A percentile compares a stretch with the other conserved stretches of the same genome.
Evolutionary conservation across 306 rosid genomes (phyloP).

Genomic region (Ammopiptanthus mongolicus): DNA sequence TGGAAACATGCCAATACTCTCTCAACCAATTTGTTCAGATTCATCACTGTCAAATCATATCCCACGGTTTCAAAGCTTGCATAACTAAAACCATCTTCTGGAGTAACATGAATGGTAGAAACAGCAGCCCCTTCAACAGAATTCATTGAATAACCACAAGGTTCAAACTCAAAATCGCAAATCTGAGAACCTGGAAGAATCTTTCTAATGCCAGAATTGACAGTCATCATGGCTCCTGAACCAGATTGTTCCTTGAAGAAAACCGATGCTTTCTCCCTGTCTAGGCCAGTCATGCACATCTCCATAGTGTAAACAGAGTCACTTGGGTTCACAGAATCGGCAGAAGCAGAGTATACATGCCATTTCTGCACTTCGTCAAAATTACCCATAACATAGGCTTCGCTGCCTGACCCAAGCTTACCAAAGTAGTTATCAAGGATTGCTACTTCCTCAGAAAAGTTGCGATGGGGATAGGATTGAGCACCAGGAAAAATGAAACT

Average conservation of each 20-base stretch:
- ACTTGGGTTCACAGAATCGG: slow-evolving; percentile 3
- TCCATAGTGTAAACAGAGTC: slow-evolving; percentile 47
- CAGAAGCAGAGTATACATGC: slow-evolving; percentile 64
- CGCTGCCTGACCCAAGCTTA: slow-evolving; percentile 50
- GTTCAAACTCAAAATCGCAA: slow-evolving; percentile 64
- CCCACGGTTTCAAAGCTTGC: slow-evolving; percentile 72
- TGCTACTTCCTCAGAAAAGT: slow-evolving; percentile 54
- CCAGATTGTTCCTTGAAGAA: slow-evolving; percentile 42
- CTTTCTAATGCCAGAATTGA: slow-evolving; percentile 52
- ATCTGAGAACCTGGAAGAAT: slow-evolving; percentile 62
- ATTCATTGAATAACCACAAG: slow-evolving; percentile 71
- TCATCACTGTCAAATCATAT: slow-evolving; percentile 34
- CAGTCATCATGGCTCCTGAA: slow-evolving; percentile 52
- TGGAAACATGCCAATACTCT: slow-evolving; percentile 54
- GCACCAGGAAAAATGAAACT: slow-evolving; percentile 66
- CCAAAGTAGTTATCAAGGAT: slow-evolving; percentile 48
- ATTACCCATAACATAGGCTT: slow-evolving; percentile 54
- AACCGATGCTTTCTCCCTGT: slow-evolving; percentile 41
- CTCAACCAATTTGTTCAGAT: slow-evolving; percentile 30
- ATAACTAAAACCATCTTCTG: slow-evolving; percentile 60
- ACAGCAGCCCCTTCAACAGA: slow-evolving; percentile 56
- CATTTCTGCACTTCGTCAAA: slow-evolving; percentile 41
- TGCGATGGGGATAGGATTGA: slow-evolving; percentile 59
- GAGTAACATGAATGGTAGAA: slow-evolving; percentile 61
- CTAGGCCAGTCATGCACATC: slow-evolving; percentile 74